Evolutionary conservation across 208 protist genomes (phyloP).

Genomic region (Crithidia expoeki): DNA sequence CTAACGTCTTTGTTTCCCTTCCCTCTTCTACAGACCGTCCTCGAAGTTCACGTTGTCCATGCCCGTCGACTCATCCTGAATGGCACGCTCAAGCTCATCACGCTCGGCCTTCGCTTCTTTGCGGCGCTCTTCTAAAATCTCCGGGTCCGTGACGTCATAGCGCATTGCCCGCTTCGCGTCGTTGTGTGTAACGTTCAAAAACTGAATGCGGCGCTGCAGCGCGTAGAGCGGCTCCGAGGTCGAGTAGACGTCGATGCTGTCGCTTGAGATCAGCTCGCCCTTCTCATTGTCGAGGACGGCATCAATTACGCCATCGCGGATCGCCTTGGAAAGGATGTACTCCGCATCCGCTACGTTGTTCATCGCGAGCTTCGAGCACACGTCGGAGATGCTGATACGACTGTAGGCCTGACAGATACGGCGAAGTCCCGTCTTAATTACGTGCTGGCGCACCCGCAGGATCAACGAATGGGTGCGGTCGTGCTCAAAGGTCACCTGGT

Average conservation of each 20-base stretch:
- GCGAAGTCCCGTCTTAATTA: slow-evolving; percentile 97
- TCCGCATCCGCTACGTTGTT: slow-evolving; percentile 95
- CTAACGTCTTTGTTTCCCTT: too few relatives aligned
- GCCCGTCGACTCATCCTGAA: slow-evolving; percentile 74
- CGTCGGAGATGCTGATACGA: slow-evolving; percentile 95
- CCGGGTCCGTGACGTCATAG: slow-evolving; percentile 83
- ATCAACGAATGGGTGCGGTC: slow-evolving; percentile 97
- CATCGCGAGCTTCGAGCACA: slow-evolving; percentile 96
- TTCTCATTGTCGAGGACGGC: slow-evolving; percentile 95
- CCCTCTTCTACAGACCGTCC: slow-evolving; percentile 64
- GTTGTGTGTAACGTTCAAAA: slow-evolving; percentile 96
- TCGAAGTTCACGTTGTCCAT: slow-evolving; percentile 83
- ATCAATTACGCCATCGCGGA: slow-evolving; percentile 97
- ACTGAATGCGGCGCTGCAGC: slow-evolving; percentile 95
- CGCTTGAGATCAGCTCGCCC: slow-evolving; percentile 93
- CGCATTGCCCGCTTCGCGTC: slow-evolving; percentile 94
- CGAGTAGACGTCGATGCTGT: slow-evolving; percentile 95
- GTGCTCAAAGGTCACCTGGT: slow-evolving; percentile 89
- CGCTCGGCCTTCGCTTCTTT: slow-evolving; percentile 65
- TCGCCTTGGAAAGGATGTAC: slow-evolving; percentile 98
- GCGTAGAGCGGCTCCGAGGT: slow-evolving; percentile 95
- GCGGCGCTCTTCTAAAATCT: slow-evolving; percentile 77
- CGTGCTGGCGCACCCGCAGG: slow-evolving; percentile 96
- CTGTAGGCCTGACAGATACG: slow-evolving; percentile 97
- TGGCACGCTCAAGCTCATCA: slow-evolving; percentile 66